phyloP scores from a whole-genome alignment of 257 asterid species.

The Scutellaria barbata region DNA sequence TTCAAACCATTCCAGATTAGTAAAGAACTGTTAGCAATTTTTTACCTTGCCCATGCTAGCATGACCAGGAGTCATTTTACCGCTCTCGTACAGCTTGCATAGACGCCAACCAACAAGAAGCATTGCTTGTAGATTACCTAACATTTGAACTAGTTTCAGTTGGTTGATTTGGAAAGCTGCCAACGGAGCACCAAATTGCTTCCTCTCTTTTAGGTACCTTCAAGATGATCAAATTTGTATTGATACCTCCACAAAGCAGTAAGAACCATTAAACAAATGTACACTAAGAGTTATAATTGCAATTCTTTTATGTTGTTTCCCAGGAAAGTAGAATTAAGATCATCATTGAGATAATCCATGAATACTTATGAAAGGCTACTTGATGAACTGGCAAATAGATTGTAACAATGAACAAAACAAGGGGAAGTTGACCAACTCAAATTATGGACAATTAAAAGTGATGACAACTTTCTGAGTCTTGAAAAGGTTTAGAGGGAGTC shows the following conservation, averaged over 20 bases:
- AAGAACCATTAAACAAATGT: not conserved
- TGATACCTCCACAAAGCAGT: not conserved
- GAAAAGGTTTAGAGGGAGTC: too few species aligned
- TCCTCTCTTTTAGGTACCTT: conserved; percentile 95
- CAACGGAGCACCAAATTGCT: conserved; percentile 95
- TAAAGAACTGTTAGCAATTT: conserved; percentile 9
- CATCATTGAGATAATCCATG: not conserved
- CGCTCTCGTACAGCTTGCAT: conserved; percentile 90
- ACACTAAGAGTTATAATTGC: not conserved
- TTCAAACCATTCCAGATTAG: conserved; percentile 1
- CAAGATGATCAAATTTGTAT: conserved; percentile 19
- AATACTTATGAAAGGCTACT: not conserved
- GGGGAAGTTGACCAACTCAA: too few species aligned
- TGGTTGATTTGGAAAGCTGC: conserved; percentile 97
- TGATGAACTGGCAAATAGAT: not conserved
- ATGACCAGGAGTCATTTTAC: conserved; percentile 94
- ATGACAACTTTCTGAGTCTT: not conserved
- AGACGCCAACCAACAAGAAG: conserved; percentile 92
- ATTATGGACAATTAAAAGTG: not conserved
- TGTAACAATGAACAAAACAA: too few species aligned
- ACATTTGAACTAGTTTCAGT: conserved; percentile 85
- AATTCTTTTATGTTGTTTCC: not conserved
- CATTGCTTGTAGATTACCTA: conserved; percentile 91
- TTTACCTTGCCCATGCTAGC: conserved; percentile 97
- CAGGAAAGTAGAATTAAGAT: not conserved